Evolutionary conservation across 768 basidiomycete genomes (phyloP).

Genomic region (Pholiota molesta): DNA sequence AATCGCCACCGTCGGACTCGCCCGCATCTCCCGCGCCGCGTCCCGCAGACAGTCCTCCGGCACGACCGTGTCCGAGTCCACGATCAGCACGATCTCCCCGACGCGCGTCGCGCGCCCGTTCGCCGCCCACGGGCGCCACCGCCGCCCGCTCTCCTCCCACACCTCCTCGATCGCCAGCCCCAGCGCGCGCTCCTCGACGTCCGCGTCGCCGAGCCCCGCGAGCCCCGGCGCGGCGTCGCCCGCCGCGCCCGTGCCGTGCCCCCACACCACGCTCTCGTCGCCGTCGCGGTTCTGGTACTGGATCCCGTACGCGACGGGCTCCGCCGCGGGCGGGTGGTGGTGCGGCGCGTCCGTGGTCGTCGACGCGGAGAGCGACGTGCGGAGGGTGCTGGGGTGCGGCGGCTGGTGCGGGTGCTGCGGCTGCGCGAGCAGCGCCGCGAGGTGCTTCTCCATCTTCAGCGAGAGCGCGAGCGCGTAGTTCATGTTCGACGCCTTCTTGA

Average conservation of each 20-base stretch:
- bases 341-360: background rate
- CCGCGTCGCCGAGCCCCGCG: conserved; percentile 30
- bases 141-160: conserved; percentile 53
- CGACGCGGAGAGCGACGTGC: background rate
- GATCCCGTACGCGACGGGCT: conserved; percentile 53
- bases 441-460: conserved; percentile 56
- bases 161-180: conserved; percentile 74
- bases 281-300: conserved; percentile 68
- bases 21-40: conserved; percentile 80
- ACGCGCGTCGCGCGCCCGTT: conserved; percentile 72
- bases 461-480: conserved; percentile 82
- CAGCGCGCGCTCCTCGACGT: conserved; percentile 73
- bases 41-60: conserved; percentile 87
- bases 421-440: conserved; percentile 44
- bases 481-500: conserved; percentile 95
- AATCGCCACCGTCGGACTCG: conserved; percentile 77
- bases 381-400: background rate
- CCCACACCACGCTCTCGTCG: conserved; percentile 48
- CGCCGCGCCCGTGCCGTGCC: conserved; percentile 11
- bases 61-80: conserved; percentile 78
- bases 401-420: conserved; percentile 19
- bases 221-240: conserved; percentile 5
- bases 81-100: conserved; percentile 76
- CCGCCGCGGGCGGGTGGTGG: background rate
- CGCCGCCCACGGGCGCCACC: conserved; percentile 70